Conservation (phyloP, 2,329 filamentous ascomycete genomes). For the Pseudopithomyces chartarum region DNA sequence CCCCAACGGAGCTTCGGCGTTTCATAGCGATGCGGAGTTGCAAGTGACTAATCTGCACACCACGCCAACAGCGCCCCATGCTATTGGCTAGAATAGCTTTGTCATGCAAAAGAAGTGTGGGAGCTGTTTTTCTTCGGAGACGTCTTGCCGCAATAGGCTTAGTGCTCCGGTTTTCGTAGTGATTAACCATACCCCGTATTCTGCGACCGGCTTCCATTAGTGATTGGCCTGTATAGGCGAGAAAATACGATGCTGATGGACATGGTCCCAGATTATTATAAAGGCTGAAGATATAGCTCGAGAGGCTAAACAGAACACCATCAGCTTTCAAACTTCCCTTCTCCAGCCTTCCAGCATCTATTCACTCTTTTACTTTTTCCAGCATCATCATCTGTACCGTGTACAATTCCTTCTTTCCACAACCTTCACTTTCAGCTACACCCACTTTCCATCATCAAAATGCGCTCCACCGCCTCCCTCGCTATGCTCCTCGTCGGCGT, state of each 20-base stretch:
- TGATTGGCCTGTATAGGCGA: background rate
- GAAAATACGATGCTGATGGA: background rate
- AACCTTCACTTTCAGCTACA: background rate
- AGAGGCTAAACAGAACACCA: background rate
- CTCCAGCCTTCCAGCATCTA: background rate
- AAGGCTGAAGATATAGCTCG: background rate
- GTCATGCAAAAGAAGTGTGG: background rate
- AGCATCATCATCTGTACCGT: background rate
- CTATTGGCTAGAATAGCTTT: background rate
- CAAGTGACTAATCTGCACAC: background rate
- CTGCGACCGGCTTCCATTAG: background rate
- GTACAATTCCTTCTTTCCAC: background rate
- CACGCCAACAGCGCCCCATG: background rate
- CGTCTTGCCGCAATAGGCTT: background rate
- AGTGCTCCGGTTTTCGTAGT: no score
- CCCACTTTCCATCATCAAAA: background rate
- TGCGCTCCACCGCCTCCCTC: constrained; percentile 13
- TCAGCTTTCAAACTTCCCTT: background rate
- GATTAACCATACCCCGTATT: no score
- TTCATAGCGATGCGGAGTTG: constrained; percentile 1
- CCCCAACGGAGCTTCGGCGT: constrained; percentile 1
- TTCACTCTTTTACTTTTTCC: background rate
- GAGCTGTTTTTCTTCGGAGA: background rate
- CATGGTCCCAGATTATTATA: no score
- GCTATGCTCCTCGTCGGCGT: constrained; percentile 10